These are phyloP conservation scores for Tulasnella sp. DNA, from an alignment of 768 basidiomycete species.

Conservation along the genomic window DNA sequence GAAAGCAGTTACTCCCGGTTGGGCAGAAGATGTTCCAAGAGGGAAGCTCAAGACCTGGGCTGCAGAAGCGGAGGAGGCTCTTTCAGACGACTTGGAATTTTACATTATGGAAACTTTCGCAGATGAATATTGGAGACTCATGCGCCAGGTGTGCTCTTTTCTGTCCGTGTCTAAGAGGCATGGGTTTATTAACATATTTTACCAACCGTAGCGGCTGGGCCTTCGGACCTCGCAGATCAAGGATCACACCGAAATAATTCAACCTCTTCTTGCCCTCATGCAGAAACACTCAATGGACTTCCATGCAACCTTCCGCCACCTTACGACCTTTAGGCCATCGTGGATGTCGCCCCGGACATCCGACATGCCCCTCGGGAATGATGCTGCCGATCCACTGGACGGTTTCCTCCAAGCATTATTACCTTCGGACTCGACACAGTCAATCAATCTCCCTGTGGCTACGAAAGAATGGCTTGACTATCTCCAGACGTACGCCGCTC, in stretches of 20 bases:
- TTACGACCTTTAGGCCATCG: constrained; percentile 58
- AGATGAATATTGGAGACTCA: constrained; percentile 59
- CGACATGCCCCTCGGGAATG: constrained; percentile 26
- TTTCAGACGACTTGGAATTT: constrained; percentile 58
- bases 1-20: constrained; percentile 50
- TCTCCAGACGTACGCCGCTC: constrained; percentile 57
- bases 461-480: constrained; percentile 55
- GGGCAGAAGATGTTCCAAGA: constrained; percentile 53
- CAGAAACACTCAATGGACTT: constrained; percentile 77
- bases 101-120: constrained; percentile 57
- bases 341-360: constrained; percentile 24
- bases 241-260: constrained; percentile 60
- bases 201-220: constrained; percentile 60
- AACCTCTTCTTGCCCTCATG: constrained; percentile 71
- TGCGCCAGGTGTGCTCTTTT: constrained; percentile 56
- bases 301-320: constrained; percentile 72
- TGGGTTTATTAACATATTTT: neutral
- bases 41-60: constrained; percentile 63
- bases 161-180: neutral
- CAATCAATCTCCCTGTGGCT: constrained; percentile 46
- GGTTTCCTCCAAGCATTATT: constrained; percentile 36
- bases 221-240: constrained; percentile 51
- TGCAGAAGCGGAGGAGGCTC: constrained; percentile 46
- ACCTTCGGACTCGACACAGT: constrained; percentile 40
- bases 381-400: constrained; percentile 20